Percentiles rank a stretch among this genome's conserved stretches.
Evolutionary conservation across 805 yeast species (phyloP).

Genomic region (Kuraishia piskuri): DNA sequence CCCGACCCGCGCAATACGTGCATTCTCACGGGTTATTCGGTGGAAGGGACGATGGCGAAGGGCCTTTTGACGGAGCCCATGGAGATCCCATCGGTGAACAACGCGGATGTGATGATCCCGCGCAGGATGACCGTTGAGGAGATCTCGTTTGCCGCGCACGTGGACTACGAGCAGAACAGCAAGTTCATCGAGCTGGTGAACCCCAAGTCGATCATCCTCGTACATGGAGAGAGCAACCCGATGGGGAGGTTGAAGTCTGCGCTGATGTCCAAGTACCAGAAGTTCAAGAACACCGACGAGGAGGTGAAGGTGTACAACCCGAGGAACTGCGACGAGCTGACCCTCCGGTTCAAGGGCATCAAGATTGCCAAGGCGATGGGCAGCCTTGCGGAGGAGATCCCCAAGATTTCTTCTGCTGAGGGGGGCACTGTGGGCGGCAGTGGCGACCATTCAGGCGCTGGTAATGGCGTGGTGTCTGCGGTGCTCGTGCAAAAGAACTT

Average conservation of each 20-base stretch:
- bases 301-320: conserved; percentile 93
- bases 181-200: conserved; percentile 84
- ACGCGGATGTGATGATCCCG: conserved; percentile 78
- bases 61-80: conserved; percentile 80
- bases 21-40: conserved; percentile 92
- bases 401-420: conserved; percentile 11
- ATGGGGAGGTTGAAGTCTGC: conserved; percentile 98
- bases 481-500: conserved; percentile 88
- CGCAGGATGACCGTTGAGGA: conserved; percentile 85
- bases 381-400: conserved; percentile 37
- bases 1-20: conserved; percentile 90
- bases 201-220: conserved; percentile 80
- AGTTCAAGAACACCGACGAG: conserved; percentile 73
- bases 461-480: conserved; percentile 51
- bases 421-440: neutral
- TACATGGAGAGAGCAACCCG: conserved; percentile 97
- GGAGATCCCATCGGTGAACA: conserved; percentile 76
- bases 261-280: conserved; percentile 73
- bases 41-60: conserved; percentile 97
- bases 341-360: conserved; percentile 70
- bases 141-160: conserved; percentile 98
- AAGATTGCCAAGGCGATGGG: conserved; percentile 73
- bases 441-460: conserved; percentile 25
- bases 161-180: conserved; percentile 88
- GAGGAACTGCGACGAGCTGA: conserved; percentile 75